A percentile compares a stretch with the other conserved stretches of the same genome.
Evolutionary conservation across 1,139 yeast genomes (phyloP).

Genomic region (Pichia cactophila): DNA sequence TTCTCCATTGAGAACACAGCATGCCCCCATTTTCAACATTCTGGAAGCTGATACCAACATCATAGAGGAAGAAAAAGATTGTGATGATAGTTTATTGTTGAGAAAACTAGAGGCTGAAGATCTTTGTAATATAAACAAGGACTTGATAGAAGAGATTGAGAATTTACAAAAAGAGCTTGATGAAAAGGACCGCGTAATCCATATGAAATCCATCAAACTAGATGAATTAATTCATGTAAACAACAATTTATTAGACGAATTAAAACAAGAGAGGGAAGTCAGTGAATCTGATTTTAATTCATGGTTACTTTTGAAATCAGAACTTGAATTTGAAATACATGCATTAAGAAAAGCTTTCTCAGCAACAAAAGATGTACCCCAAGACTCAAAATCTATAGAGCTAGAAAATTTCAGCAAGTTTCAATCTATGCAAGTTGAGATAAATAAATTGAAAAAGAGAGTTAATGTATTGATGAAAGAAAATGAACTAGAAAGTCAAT

Average conservation of each 20-base stretch:
- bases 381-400: background rate
- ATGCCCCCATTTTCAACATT: background rate
- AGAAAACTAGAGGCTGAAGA: conserved; percentile 15
- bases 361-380: background rate
- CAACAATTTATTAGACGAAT: conserved; percentile 17
- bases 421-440: conserved; percentile 23
- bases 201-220: conserved; percentile 21
- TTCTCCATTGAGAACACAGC: background rate
- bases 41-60: background rate
- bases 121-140: conserved; percentile 25
- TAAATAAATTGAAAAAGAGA: conserved; percentile 36
- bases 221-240: conserved; percentile 24
- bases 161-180: conserved; percentile 27
- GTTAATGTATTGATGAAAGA: conserved; percentile 40
- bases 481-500: conserved; percentile 39
- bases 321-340: conserved; percentile 19
- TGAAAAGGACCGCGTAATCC: conserved; percentile 24
- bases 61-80: background rate
- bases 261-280: conserved; percentile 25
- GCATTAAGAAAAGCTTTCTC: conserved; percentile 9
- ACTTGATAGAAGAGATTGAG: conserved; percentile 27
- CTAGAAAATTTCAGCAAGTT: background rate
- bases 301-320: conserved; percentile 23
- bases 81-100: background rate
- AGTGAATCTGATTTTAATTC: conserved; percentile 25